Percentiles rank a stretch among this genome's conserved stretches.
phyloP scores from a whole-genome alignment of 352 stramenopile genomes.

The Phytophthora niederhauseri region DNA sequence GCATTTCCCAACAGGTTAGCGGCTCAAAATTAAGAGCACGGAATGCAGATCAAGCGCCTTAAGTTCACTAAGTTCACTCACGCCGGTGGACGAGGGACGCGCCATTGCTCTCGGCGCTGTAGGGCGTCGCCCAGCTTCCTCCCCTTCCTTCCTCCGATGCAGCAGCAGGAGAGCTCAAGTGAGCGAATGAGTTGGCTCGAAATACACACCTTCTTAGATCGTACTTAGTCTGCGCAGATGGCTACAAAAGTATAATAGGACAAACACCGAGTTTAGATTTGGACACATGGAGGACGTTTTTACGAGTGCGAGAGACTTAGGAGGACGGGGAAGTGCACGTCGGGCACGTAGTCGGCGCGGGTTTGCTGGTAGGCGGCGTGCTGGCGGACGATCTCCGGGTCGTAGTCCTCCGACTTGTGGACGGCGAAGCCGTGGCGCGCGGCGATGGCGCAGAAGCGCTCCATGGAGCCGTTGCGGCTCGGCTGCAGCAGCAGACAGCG shows the following conservation, averaged over 20 bases:
- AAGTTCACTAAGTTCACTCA: constrained; percentile 8
- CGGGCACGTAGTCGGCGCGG: constrained; percentile 61
- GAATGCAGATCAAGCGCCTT: not conserved
- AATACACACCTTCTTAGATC: constrained; percentile 19
- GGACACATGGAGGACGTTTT: constrained; percentile 7
- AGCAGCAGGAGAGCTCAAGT: constrained; percentile 12
- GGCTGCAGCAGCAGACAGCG: constrained; percentile 79
- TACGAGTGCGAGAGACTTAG: constrained; percentile 38
- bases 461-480: constrained; percentile 75
- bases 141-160: too few relatives aligned
- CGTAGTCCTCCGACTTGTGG: constrained; percentile 45
- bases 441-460: constrained; percentile 68
- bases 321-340: constrained; percentile 73
- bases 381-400: constrained; percentile 42
- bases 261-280: constrained; percentile 3
- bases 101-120: constrained; percentile 22
- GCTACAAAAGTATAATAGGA: constrained; percentile 23
- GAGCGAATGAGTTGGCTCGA: constrained; percentile 25
- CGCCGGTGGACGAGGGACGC: constrained; percentile 27
- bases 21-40: too few relatives aligned
- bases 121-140: not conserved
- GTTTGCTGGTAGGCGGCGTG: constrained; percentile 43
- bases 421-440: constrained; percentile 45
- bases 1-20: constrained; percentile 5
- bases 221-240: constrained; percentile 19